Base-by-base conservation (phyloP, 2,329 filamentous ascomycete genomes). In the Nothophaeocryptopus gaeumannii region DNA sequence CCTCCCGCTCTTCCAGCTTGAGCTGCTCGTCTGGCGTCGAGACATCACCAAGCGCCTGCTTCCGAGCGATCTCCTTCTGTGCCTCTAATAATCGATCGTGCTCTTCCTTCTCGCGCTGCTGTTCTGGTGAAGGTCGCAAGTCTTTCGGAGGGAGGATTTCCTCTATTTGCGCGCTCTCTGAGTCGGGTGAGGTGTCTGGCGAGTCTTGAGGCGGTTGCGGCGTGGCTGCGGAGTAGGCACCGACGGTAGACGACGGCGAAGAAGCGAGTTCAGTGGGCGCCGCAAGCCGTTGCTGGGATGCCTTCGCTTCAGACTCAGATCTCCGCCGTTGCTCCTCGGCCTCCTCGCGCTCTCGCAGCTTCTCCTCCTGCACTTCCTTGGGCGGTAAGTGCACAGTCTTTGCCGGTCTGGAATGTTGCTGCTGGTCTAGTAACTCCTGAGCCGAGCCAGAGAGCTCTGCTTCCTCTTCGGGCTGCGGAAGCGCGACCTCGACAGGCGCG, bases 201-300 rank as follows among this genome's bases (percentile, higher is more conserved):
- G 67, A 70, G 50, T 74, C 73, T 39, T 72, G 67, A 26, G 84
- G 79, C 34, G 84, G 77, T 32, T 78, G 80, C 1, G 88, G 86
- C 0, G 88, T 93, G 15, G 85, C 82, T 47, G 83, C 83, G 37
- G 86, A 90, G 60, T 85, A 84, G 1, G 84, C 79, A 30, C 77
- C 82, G 47, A 81, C 72, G 1, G 86, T 90, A 5, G 88, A 92
- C 8, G 75, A 79, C 16, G 80, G 80, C 10, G 74, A 78, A 9
- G 75, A 77, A 7, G 70, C 67, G 8, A 58, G 41, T 39, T 67
- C 65, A 14, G 43, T 47, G 1, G 55, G 48, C 26, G 53, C 52
- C 31, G 42, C 31, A 15, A 53, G 55, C 37, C 50, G 71, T 71
- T 42, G 64, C 39, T 30, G 32, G 5, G 35, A 69, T 51, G 45